Evolutionary conservation across 2,329 filamentous ascomycete genomes (phyloP), one percentile per base, ranked within the genome.

Genomic region (Penicillium sp.): DNA sequence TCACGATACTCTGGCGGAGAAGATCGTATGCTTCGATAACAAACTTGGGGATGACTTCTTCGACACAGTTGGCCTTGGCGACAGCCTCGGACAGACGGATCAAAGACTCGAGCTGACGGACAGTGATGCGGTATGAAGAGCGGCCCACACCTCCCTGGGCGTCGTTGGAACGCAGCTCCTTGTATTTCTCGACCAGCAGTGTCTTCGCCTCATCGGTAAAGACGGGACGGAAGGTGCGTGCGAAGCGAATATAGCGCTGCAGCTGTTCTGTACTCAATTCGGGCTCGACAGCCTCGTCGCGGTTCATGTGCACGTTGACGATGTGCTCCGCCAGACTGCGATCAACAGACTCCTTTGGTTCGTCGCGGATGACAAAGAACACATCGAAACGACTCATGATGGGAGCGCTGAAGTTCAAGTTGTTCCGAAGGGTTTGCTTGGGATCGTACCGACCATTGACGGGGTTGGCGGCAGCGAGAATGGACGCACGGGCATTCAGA

Each of bases 311-410:
- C 53, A 99, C 88, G 56, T 86, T 86, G 58, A 99, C 93, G 68
- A 99, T 99, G 74, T 99, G 94, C 68, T 93, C 84, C 2, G 94
- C 94, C 4, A 99, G 81, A 69, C 95, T 91, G 53, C 91, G 88
- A 70, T 99, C 94, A 32, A 96, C 86, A 36, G 83, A 78, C 76
- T 97, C 93, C 69, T 97, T 96, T 72, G 93, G 97, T 68, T 99
- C 94, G 70, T 99, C 94, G 0, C 97, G 83, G 26, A 99, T 89
- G 49, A 99, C 91, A 70, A 99, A 99, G 82, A 99, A 99, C 9
- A 99, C 81, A 78, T 99, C 94, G 75, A 99, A 99, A 80, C 94
- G 90, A 49, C 91, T 96, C 94, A 99, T 99, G 78, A 99, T 99
- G 55, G 94, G 94, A 1, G 94, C 94, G 26, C 88, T 93, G 90